Conservation (phyloP, 345 rosid species). For the Salix exigua region DNA sequence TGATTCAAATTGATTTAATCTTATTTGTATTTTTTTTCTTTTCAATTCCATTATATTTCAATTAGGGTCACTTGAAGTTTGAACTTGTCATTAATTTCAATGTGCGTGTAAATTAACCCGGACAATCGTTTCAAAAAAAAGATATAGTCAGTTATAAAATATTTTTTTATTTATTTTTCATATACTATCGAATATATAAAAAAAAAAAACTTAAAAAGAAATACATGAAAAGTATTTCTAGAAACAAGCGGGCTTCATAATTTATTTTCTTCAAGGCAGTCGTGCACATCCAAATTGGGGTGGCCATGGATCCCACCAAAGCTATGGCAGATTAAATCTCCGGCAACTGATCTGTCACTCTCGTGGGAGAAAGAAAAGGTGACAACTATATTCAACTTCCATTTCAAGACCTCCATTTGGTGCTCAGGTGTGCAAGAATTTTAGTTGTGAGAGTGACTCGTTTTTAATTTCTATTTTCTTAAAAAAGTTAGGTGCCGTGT, state of each 20-base stretch:
- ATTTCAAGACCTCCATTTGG: neutral
- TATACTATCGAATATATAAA: neutral
- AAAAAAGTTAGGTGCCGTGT: neutral
- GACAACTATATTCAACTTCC: neutral
- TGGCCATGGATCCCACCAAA: neutral
- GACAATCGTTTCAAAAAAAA: accelerated
- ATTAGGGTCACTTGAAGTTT: accelerated
- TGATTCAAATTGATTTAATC: no score
- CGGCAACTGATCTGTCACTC: neutral
- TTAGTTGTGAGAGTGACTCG: neutral
- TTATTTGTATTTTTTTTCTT: no score
- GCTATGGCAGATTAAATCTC: neutral
- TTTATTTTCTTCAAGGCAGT: neutral
- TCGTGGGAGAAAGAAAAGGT: neutral
- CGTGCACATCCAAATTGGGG: neutral
- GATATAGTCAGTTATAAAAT: neutral
- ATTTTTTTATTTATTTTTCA: neutral
- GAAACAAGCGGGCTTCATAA: no score
- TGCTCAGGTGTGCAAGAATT: neutral
- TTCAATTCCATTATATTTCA: no score
- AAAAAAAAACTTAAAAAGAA: no score
- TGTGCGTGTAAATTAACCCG: accelerated
- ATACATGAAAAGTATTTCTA: no score
- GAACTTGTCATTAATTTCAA: no score
- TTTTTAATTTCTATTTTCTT: no score